These are phyloP conservation scores for Onygena corvina DNA, from an alignment of 2,329 filamentous ascomycete species.

Conservation along the genomic window DNA sequence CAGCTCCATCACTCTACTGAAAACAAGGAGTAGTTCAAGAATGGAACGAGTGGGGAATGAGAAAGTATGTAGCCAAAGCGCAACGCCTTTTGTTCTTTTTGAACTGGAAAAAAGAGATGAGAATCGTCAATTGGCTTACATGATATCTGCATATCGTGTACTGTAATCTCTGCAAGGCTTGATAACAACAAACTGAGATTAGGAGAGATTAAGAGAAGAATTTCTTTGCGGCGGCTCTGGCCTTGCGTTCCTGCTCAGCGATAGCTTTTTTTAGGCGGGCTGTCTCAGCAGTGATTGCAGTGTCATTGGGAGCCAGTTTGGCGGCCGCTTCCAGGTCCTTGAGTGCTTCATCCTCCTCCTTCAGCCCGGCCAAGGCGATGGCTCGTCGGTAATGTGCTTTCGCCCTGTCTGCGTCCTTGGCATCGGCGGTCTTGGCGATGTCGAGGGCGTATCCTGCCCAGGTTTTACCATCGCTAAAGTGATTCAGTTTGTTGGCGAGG, in stretches of 20 bases:
- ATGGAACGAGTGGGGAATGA: not conserved
- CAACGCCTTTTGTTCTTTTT: slow-evolving; percentile 3
- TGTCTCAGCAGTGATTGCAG: slow-evolving; percentile 62
- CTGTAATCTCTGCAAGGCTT: not conserved
- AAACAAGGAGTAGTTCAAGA: not conserved
- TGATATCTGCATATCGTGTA: not conserved
- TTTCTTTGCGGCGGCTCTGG: slow-evolving; percentile 86
- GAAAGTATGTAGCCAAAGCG: not conserved
- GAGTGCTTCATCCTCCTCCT: slow-evolving; percentile 73
- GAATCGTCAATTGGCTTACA: slow-evolving; percentile 1
- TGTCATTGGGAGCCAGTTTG: slow-evolving; percentile 62
- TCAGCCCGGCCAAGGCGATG: slow-evolving; percentile 59
- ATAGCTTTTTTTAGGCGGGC: slow-evolving; percentile 64
- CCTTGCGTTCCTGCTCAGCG: slow-evolving; percentile 63
- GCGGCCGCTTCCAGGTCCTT: slow-evolving; percentile 64
- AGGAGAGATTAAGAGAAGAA: slow-evolving; percentile 48
- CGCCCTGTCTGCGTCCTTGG: slow-evolving; percentile 62
- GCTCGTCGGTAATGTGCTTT: slow-evolving; percentile 83
- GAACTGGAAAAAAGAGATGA: not conserved
- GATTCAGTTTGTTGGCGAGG: slow-evolving; percentile 66
- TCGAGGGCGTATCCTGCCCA: slow-evolving; percentile 63
- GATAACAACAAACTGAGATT: not conserved
- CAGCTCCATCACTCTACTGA: not conserved
- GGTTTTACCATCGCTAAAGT: slow-evolving; percentile 57
- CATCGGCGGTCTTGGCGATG: slow-evolving; percentile 45